phyloP scores from a whole-genome alignment of 345 rosid species.

The Aegle marmelos region DNA sequence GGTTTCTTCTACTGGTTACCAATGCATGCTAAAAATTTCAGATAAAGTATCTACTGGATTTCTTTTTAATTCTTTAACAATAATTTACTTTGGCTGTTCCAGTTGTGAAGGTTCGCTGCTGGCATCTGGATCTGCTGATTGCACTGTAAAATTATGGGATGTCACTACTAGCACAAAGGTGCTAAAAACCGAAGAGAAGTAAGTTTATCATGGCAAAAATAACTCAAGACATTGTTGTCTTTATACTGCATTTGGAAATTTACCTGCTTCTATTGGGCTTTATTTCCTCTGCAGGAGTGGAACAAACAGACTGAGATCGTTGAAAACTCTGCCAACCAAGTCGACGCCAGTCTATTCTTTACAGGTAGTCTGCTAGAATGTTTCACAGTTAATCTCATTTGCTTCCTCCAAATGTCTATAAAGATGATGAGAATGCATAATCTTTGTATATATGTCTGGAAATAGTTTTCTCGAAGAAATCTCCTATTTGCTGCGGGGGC shows the following conservation, averaged over 20 bases:
- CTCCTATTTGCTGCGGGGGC: slow-evolving; percentile 85
- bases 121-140: slow-evolving; percentile 97
- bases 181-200: slow-evolving; percentile 68
- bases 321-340: slow-evolving; percentile 84
- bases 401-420: background rate
- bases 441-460: background rate
- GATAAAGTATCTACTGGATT: background rate
- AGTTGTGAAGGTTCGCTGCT: slow-evolving; percentile 94
- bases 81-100: slow-evolving; percentile 20
- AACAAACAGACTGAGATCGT: slow-evolving; percentile 66
- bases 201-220: slow-evolving; percentile 20
- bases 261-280: background rate
- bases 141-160: slow-evolving; percentile 91
- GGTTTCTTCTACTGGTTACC: slow-evolving; percentile 37
- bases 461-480: slow-evolving; percentile 86
- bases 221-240: slow-evolving; percentile 1
- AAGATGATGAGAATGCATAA: background rate
- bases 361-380: slow-evolving; percentile 37
- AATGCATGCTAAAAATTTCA: background rate
- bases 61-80: background rate
- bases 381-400: background rate
- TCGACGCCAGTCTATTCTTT: slow-evolving; percentile 73
- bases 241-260: background rate
- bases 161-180: slow-evolving; percentile 65
- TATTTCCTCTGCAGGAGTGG: slow-evolving; percentile 55